These are phyloP conservation scores for Hymenoscyphus repandus DNA, from an alignment of 2,329 filamentous ascomycete genomes.

Conservation along the genomic window DNA sequence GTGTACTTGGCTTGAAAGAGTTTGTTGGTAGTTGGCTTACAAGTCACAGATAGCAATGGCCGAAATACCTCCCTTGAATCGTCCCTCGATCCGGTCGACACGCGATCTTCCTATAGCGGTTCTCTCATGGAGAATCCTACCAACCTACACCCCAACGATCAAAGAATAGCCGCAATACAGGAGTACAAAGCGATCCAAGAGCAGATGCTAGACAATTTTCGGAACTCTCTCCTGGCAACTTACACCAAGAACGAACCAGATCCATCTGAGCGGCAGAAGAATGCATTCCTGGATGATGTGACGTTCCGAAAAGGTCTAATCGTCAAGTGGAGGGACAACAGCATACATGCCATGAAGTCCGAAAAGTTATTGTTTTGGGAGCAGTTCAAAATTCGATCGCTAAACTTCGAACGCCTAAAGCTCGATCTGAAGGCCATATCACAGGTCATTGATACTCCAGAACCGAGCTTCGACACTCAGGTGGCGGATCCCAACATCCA, in stretches of 20 bases:
- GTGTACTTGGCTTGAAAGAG: background rate
- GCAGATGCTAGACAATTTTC: slow-evolving; percentile 37
- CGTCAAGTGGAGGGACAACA: slow-evolving; percentile 40
- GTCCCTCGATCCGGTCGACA: slow-evolving; percentile 19
- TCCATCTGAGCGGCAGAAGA: slow-evolving; percentile 38
- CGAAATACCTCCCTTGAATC: slow-evolving; percentile 22
- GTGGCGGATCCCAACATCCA: slow-evolving; percentile 35
- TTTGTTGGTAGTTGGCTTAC: background rate
- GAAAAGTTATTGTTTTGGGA: slow-evolving; percentile 41
- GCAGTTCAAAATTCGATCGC: slow-evolving; percentile 43
- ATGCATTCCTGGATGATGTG: slow-evolving; percentile 39
- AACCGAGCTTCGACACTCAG: slow-evolving; percentile 26
- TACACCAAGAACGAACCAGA: slow-evolving; percentile 43
- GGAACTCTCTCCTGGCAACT: slow-evolving; percentile 38
- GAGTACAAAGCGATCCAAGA: slow-evolving; percentile 43
- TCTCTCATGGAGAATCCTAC: slow-evolving; percentile 27
- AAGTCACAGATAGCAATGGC: slow-evolving; percentile 14
- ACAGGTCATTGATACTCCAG: slow-evolving; percentile 36
- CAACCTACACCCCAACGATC: slow-evolving; percentile 20
- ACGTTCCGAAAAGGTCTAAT: slow-evolving; percentile 39
- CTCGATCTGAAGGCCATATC: slow-evolving; percentile 38
- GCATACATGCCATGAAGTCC: slow-evolving; percentile 29
- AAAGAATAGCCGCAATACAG: slow-evolving; percentile 36
- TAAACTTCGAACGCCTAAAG: slow-evolving; percentile 42
- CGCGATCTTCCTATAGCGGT: slow-evolving; percentile 19